Evolutionary conservation across 2,329 filamentous ascomycete species (phyloP).

Genomic region (Huntiella decipiens): DNA sequence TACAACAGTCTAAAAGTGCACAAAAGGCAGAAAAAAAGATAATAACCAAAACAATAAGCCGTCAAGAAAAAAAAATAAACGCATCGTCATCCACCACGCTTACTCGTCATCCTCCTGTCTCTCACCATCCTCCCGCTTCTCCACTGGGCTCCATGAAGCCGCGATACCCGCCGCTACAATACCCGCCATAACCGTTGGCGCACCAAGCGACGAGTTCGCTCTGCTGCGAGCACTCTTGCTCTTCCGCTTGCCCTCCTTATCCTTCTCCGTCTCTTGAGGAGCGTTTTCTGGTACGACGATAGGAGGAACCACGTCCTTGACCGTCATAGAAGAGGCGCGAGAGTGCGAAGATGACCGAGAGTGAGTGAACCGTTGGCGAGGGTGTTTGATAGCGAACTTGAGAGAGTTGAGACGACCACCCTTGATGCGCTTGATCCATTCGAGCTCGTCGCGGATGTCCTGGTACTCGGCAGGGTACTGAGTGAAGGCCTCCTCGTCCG

Average conservation of each 20-base stretch:
- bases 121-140: constrained; percentile 22
- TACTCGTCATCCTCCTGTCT: neutral
- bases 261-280: constrained; percentile 24
- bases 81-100: too few species aligned
- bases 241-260: constrained; percentile 21
- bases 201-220: constrained; percentile 52
- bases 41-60: too few species aligned
- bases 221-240: constrained; percentile 44
- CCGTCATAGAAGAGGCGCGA: constrained; percentile 35
- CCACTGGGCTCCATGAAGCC: constrained; percentile 57
- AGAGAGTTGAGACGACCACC: constrained; percentile 67
- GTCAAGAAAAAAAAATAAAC: too few species aligned
- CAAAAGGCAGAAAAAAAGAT: too few species aligned
- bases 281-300: constrained; percentile 24
- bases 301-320: neutral
- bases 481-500: constrained; percentile 45
- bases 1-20: too few species aligned
- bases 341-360: constrained; percentile 45
- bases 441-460: constrained; percentile 63
- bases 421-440: constrained; percentile 62
- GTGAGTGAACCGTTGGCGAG: constrained; percentile 29
- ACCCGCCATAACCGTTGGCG: constrained; percentile 65
- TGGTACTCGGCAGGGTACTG: constrained; percentile 53
- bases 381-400: constrained; percentile 59
- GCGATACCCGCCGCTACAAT: constrained; percentile 60